These are phyloP conservation scores for Ilex paraguariensis DNA, from an alignment of 305 asterid genomes.

Conservation along the genomic window DNA sequence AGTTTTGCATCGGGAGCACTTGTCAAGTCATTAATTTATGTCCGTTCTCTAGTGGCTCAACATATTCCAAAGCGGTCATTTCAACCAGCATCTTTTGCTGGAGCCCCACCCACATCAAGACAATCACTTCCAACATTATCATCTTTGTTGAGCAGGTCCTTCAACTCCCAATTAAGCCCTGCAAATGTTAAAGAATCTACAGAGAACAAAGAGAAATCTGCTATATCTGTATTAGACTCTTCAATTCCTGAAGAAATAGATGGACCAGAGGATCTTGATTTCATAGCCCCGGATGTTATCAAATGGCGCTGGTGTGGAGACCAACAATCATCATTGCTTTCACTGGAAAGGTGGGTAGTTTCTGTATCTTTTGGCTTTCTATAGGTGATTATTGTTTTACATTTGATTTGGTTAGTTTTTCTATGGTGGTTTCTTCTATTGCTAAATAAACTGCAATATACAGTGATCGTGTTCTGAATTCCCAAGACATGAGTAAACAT, in stretches of 20 bases:
- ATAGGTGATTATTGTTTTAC: constrained; percentile 20
- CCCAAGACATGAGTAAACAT: constrained; percentile 63
- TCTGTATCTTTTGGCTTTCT: constrained; percentile 2
- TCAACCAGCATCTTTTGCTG: constrained; percentile 95
- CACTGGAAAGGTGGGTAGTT: constrained; percentile 66
- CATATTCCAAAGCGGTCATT: constrained; percentile 88
- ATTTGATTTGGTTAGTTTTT: neutral
- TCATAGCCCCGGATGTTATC: constrained; percentile 76
- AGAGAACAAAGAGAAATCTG: constrained; percentile 77
- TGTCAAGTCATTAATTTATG: constrained; percentile 86
- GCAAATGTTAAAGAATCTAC: constrained; percentile 70
- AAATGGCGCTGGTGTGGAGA: constrained; percentile 98
- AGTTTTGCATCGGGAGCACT: constrained; percentile 88
- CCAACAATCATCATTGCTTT: constrained; percentile 62
- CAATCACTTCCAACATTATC: constrained; percentile 89
- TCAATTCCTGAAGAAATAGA: constrained; percentile 79
- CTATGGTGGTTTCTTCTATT: constrained; percentile 3
- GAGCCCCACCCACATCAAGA: constrained; percentile 81
- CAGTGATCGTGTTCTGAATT: constrained; percentile 78
- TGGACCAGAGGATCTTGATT: constrained; percentile 67
- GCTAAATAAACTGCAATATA: constrained; percentile 25
- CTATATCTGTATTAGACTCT: constrained; percentile 63
- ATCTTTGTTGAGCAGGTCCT: constrained; percentile 86
- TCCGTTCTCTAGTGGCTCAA: constrained; percentile 92
- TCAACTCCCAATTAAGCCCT: constrained; percentile 83